Conservation (phyloP, 2,329 filamentous ascomycete species). For the Huntiella decipiens region DNA sequence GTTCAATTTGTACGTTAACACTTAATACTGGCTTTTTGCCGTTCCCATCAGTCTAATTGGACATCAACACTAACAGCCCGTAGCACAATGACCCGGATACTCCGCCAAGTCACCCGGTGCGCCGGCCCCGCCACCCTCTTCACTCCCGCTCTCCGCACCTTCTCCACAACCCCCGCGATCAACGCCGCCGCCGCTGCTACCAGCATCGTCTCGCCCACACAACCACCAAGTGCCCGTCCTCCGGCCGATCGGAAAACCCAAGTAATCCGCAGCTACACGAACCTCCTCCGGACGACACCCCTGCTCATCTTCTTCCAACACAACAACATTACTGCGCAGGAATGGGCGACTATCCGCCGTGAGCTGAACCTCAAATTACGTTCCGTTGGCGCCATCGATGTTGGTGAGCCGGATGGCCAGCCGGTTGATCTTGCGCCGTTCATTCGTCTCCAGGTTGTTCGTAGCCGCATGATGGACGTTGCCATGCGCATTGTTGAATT, state of each 20-base stretch:
- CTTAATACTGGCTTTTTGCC: neutral
- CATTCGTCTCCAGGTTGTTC: conserved; percentile 64
- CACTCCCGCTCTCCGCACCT: neutral
- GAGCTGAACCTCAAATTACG: conserved; percentile 26
- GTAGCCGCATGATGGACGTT: conserved; percentile 74
- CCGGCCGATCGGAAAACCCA: conserved; percentile 82
- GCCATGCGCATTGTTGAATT: conserved; percentile 77
- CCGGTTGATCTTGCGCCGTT: conserved; percentile 32
- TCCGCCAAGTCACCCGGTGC: conserved; percentile 8
- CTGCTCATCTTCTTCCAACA: conserved; percentile 67
- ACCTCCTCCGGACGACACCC: conserved; percentile 67
- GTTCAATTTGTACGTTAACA: no score
- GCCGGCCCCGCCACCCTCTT: neutral
- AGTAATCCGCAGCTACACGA: conserved; percentile 68
- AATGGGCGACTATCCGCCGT: conserved; percentile 30
- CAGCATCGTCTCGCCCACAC: conserved; percentile 42
- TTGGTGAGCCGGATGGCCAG: conserved; percentile 18
- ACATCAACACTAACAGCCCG: neutral
- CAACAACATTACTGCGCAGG: conserved; percentile 49
- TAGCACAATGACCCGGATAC: conserved; percentile 9
- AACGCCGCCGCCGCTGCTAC: conserved; percentile 14
- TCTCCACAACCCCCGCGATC: conserved; percentile 7
- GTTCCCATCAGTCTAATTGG: neutral
- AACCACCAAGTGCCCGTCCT: conserved; percentile 74
- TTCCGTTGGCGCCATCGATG: conserved; percentile 17